Evolutionary conservation across 768 basidiomycete genomes (phyloP).

Genomic region (Sistotremastrum niveocremeum): DNA sequence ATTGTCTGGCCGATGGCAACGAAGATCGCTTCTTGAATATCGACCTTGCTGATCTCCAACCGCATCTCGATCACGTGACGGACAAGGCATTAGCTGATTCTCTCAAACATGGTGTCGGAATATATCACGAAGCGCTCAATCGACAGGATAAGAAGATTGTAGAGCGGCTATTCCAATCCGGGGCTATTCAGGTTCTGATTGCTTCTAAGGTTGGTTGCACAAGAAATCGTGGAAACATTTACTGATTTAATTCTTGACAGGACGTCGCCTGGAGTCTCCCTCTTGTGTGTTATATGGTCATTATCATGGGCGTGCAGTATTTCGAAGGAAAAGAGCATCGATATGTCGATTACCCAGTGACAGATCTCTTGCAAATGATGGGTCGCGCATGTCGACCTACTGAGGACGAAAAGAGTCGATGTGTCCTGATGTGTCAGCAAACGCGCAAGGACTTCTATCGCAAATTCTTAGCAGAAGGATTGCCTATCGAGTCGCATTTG

Average conservation of each 20-base stretch:
- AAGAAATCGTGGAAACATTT: neutral
- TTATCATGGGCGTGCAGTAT: constrained; percentile 98
- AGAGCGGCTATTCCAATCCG: constrained; percentile 81
- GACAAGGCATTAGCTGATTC: constrained; percentile 69
- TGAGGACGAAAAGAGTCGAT: constrained; percentile 82
- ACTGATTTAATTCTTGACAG: constrained; percentile 22
- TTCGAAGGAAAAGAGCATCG: constrained; percentile 98
- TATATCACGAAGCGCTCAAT: constrained; percentile 87
- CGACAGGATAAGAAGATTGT: constrained; percentile 92
- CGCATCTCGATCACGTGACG: constrained; percentile 73
- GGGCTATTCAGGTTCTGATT: constrained; percentile 88
- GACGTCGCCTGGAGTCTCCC: constrained; percentile 96
- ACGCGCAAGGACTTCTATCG: constrained; percentile 98
- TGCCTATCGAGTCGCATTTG: constrained; percentile 93
- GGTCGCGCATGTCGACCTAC: constrained; percentile 89
- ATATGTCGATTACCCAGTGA: constrained; percentile 95
- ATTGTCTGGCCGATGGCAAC: constrained; percentile 80
- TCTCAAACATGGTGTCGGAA: constrained; percentile 82
- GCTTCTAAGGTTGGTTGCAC: constrained; percentile 62
- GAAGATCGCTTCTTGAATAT: constrained; percentile 83
- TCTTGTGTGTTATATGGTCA: constrained; percentile 90
- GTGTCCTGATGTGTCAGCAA: constrained; percentile 95
- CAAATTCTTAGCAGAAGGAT: constrained; percentile 93
- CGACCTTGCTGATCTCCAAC: constrained; percentile 66
- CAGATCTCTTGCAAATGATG: constrained; percentile 99